These are phyloP conservation scores for Larix sibirica DNA, from an alignment of 83 land plant genomes.

Conservation along the genomic window DNA sequence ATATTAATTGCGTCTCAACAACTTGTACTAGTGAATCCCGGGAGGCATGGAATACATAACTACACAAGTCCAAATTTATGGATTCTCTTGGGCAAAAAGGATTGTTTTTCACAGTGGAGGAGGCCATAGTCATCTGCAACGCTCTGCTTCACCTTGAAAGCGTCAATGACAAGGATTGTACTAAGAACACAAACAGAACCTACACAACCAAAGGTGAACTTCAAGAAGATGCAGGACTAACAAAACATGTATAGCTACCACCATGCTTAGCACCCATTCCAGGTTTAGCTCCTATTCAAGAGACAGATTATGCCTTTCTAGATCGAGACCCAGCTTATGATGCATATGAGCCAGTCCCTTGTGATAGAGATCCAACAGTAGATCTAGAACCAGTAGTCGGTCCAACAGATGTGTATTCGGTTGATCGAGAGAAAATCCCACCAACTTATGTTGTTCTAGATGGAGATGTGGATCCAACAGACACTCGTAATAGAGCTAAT, in stretches of 20 bases:
- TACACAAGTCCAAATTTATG: constrained; percentile 40
- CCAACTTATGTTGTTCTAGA: background rate
- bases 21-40: constrained; percentile 68
- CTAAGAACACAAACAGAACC: no score
- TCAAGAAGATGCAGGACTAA: no score
- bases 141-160: constrained; percentile 35
- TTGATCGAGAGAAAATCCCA: background rate
- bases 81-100: constrained; percentile 50
- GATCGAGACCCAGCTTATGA: background rate
- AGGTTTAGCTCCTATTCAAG: no score
- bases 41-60: constrained; percentile 61
- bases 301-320: no score
- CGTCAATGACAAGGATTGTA: background rate
- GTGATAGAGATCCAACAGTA: background rate
- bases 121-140: constrained; percentile 60
- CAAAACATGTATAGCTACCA: no score
- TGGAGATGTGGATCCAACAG: no score
- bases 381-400: background rate
- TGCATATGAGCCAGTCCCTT: background rate
- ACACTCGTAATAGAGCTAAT: no score
- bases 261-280: no score
- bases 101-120: constrained; percentile 63
- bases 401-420: background rate
- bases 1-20: background rate
- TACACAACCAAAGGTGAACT: no score